phyloP scores from a whole-genome alignment of 2,329 filamentous ascomycete species.

The Dothiorella sarmentorum region DNA sequence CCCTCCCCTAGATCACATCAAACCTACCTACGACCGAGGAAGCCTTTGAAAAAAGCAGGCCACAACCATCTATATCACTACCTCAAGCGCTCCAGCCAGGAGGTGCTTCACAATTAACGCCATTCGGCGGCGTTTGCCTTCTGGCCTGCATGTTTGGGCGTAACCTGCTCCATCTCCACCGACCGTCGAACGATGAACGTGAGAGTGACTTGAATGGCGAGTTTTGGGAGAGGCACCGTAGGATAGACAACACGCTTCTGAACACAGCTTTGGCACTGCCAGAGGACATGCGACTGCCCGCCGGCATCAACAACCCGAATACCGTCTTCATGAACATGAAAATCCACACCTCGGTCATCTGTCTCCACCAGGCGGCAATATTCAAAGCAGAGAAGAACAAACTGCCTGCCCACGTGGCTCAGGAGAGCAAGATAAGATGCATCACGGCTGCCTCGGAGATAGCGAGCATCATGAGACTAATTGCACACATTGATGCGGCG shows the following conservation, averaged over 20 bases:
- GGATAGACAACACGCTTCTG: conserved; percentile 84
- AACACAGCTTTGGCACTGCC: conserved; percentile 85
- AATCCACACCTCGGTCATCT: conserved; percentile 93
- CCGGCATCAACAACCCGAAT: conserved; percentile 73
- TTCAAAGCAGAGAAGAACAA: conserved; percentile 93
- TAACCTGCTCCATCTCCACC: conserved; percentile 86
- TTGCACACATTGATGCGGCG: conserved; percentile 83
- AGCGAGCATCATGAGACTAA: conserved; percentile 90
- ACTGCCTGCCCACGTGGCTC: conserved; percentile 70
- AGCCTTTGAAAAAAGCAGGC: conserved; percentile 74
- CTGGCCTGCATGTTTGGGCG: conserved; percentile 89
- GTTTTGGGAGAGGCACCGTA: conserved; percentile 92
- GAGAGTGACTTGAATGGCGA: conserved; percentile 87
- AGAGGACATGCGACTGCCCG: conserved; percentile 71
- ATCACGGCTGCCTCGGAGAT: conserved; percentile 93
- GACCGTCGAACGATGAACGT: conserved; percentile 74
- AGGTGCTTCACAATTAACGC: conserved; percentile 70
- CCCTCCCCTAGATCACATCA: conserved; percentile 62
- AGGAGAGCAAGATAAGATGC: conserved; percentile 89
- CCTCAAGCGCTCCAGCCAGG: conserved; percentile 65
- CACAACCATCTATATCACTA: conserved; percentile 68
- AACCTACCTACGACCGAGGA: conserved; percentile 82
- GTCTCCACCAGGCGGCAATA: conserved; percentile 95
- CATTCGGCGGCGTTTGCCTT: conserved; percentile 76
- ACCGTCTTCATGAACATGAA: conserved; percentile 95